Conservation (phyloP, 1,139 yeast genomes). For the Scheffersomyces segobiensis region DNA sequence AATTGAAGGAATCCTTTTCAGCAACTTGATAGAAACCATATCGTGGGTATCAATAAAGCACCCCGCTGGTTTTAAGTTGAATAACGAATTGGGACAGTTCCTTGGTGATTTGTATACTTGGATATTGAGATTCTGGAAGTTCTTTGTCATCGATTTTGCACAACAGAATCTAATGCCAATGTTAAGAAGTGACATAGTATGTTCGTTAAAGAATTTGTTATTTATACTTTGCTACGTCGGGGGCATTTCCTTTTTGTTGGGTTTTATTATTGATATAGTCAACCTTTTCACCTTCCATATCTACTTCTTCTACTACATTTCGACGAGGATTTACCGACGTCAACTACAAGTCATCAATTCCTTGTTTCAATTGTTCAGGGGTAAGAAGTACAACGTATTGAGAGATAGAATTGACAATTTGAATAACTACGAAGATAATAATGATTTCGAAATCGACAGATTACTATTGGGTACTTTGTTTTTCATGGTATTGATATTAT, state of each 20-base stretch:
- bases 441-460: constrained; percentile 74
- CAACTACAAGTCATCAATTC: constrained; percentile 71
- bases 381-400: constrained; percentile 81
- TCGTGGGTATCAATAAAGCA: constrained; percentile 75
- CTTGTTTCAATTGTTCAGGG: constrained; percentile 82
- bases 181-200: constrained; percentile 4
- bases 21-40: constrained; percentile 49
- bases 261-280: constrained; percentile 64
- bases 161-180: constrained; percentile 1
- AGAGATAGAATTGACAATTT: constrained; percentile 76
- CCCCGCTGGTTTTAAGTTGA: constrained; percentile 94
- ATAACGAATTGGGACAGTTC: constrained; percentile 81
- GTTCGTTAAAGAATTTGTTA: constrained; percentile 10
- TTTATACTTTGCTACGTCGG: constrained; percentile 43
- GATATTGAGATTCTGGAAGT: constrained; percentile 76
- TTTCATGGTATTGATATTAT: constrained; percentile 74
- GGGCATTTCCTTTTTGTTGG: constrained; percentile 70
- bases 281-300: constrained; percentile 70
- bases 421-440: constrained; percentile 31
- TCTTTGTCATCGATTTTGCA: constrained; percentile 11
- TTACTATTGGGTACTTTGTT: constrained; percentile 83
- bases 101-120: constrained; percentile 85
- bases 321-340: constrained; percentile 77
- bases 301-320: constrained; percentile 72
- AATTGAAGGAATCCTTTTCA: constrained; percentile 31